Percentiles rank a stretch among this genome's conserved stretches.
Conservation (phyloP, 352 stramenopile genomes). For the Pythium vanterpoolii region DNA sequence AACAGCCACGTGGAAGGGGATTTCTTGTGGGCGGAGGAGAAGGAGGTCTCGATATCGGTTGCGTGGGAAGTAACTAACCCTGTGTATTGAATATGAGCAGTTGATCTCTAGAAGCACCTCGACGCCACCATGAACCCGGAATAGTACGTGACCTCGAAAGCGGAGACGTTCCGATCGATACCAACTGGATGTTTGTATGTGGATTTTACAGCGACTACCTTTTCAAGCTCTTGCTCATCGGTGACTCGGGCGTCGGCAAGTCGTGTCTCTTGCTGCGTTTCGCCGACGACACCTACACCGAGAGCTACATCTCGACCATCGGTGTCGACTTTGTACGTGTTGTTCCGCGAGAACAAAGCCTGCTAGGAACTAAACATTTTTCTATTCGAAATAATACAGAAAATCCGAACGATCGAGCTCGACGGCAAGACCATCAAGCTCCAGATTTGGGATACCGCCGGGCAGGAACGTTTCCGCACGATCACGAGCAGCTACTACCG, state of each 20-base stretch:
- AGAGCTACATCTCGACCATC: slow-evolving; percentile 99
- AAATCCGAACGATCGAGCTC: slow-evolving; percentile 99
- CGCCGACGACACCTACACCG: slow-evolving; percentile 99
- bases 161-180: not conserved
- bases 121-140: slow-evolving; percentile 85
- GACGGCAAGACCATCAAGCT: slow-evolving; percentile 99
- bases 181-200: not conserved
- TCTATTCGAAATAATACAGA: slow-evolving; percentile 44
- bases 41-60: not conserved
- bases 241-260: slow-evolving; percentile 97
- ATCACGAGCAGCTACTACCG: slow-evolving; percentile 99
- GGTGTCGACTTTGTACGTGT: slow-evolving; percentile 98
- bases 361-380: not conserved
- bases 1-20: not conserved
- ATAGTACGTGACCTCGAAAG: slow-evolving; percentile 73
- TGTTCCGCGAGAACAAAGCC: not conserved
- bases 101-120: slow-evolving; percentile 15
- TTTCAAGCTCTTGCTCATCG: slow-evolving; percentile 98
- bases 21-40: not conserved
- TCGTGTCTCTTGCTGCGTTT: slow-evolving; percentile 99
- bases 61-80: not conserved
- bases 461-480: slow-evolving; percentile 99
- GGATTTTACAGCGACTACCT: slow-evolving; percentile 92
- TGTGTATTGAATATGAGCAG: not conserved
- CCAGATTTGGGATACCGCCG: slow-evolving; percentile 99